Evolutionary conservation across 768 basidiomycete species (phyloP).

Genomic region (Polyporus arcularius): DNA sequence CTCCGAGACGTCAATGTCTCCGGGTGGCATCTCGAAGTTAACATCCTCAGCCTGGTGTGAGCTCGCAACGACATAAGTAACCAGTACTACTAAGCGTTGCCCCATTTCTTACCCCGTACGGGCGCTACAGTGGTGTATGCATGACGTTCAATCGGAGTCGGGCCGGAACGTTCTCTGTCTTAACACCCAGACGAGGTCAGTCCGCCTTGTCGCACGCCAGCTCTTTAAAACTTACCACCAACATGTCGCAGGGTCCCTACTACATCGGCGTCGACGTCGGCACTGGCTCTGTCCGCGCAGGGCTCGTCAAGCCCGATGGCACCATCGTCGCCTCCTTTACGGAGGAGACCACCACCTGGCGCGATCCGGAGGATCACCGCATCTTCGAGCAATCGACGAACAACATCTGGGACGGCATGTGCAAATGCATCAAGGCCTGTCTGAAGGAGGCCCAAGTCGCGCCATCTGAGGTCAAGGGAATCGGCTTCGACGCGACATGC

Average conservation of each 20-base stretch:
- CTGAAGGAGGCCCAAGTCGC: constrained; percentile 56
- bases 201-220: neutral
- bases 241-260: constrained; percentile 34
- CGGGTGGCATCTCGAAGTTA: too few relatives aligned
- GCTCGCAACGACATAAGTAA: too few relatives aligned
- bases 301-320: constrained; percentile 71
- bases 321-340: constrained; percentile 76
- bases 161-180: constrained; percentile 2
- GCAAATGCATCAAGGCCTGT: constrained; percentile 60
- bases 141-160: constrained; percentile 8
- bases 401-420: constrained; percentile 82
- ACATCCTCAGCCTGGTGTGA: too few relatives aligned
- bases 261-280: constrained; percentile 86
- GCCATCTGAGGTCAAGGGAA: constrained; percentile 70
- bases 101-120: neutral
- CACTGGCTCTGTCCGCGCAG: constrained; percentile 91
- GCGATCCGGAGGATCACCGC: constrained; percentile 79
- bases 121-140: neutral
- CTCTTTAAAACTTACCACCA: constrained; percentile 10
- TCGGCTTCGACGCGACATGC: constrained; percentile 97
- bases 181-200: constrained; percentile 7
- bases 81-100: neutral
- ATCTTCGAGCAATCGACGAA: constrained; percentile 96
- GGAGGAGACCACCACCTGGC: constrained; percentile 82
- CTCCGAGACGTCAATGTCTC: too few relatives aligned